Percentiles rank a stretch among this genome's conserved stretches.
Conservation (phyloP, 805 yeast species). For the Cyberlindnera mrakii region DNA sequence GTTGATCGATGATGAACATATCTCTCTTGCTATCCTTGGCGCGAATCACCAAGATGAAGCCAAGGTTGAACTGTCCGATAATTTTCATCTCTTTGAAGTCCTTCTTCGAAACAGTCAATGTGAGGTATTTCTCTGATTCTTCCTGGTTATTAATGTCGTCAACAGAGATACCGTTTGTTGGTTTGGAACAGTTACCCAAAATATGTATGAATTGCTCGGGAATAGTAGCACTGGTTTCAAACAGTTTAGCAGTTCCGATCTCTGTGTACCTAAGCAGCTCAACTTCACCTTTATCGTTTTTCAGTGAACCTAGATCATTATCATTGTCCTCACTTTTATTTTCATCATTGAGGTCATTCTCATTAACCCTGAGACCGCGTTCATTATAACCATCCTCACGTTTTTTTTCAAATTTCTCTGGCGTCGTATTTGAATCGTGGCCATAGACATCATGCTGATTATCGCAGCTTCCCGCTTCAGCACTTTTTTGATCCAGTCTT, state of each 20-base stretch:
- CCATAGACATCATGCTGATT: constrained; percentile 1
- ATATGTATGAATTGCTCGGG: constrained; percentile 5
- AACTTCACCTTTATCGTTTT: constrained; percentile 1
- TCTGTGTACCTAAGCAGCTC: constrained; percentile 10
- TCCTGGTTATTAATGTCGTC: constrained; percentile 40
- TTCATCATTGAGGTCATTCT: not conserved
- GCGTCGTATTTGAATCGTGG: not conserved
- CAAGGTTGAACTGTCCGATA: constrained; percentile 93
- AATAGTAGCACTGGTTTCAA: constrained; percentile 4
- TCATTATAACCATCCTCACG: not conserved
- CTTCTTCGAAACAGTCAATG: constrained; percentile 56
- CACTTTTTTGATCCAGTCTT: not conserved
- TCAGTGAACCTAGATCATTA: not conserved
- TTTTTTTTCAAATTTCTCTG: not conserved
- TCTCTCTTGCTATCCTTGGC: constrained; percentile 45
- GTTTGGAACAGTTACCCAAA: not conserved
- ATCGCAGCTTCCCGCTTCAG: constrained; percentile 7
- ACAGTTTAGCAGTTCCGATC: constrained; percentile 10
- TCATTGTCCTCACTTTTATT: constrained; percentile 2
- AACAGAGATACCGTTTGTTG: constrained; percentile 4
- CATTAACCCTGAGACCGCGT: not conserved
- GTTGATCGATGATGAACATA: constrained; percentile 89
- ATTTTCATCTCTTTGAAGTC: constrained; percentile 74
- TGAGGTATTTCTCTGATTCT: constrained; percentile 52
- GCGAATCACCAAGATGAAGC: constrained; percentile 75